Evolutionary conservation across 345 rosid species (phyloP).

Genomic region (Rubroshorea leprosula): DNA sequence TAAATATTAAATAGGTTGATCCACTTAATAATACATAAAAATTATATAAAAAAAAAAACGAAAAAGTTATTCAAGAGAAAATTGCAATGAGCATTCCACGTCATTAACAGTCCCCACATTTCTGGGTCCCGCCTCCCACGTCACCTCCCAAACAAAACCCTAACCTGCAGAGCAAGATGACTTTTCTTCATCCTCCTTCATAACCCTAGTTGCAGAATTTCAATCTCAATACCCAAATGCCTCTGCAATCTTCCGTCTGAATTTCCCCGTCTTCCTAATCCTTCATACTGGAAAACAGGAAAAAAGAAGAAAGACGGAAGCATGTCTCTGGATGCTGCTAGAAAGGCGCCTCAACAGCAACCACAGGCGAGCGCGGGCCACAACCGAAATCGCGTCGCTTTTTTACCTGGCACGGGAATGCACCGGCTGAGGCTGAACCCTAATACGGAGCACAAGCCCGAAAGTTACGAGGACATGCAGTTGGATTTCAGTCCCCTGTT

Average conservation of each 20-base stretch:
- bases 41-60: no score
- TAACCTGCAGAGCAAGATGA: conserved; percentile 1
- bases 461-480: conserved; percentile 71
- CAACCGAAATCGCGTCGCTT: conserved; percentile 35
- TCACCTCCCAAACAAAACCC: conserved; percentile 1
- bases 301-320: neutral
- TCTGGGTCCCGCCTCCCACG: neutral
- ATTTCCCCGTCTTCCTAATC: neutral
- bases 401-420: conserved; percentile 13
- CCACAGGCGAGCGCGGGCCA: conserved; percentile 11
- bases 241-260: neutral
- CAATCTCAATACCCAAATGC: neutral
- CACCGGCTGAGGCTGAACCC: conserved; percentile 59
- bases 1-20: no score
- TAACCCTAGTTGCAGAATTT: neutral
- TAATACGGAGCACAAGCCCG: conserved; percentile 59
- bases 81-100: neutral
- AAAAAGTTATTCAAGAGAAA: no score
- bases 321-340: conserved; percentile 35
- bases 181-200: neutral
- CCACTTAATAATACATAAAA: no score
- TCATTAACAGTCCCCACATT: neutral
- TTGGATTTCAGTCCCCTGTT: conserved; percentile 61
- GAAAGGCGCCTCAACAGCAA: conserved; percentile 18
- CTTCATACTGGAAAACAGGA: neutral